phyloP scores from a whole-genome alignment of 768 basidiomycete genomes.

The Wakefieldia striispora region DNA sequence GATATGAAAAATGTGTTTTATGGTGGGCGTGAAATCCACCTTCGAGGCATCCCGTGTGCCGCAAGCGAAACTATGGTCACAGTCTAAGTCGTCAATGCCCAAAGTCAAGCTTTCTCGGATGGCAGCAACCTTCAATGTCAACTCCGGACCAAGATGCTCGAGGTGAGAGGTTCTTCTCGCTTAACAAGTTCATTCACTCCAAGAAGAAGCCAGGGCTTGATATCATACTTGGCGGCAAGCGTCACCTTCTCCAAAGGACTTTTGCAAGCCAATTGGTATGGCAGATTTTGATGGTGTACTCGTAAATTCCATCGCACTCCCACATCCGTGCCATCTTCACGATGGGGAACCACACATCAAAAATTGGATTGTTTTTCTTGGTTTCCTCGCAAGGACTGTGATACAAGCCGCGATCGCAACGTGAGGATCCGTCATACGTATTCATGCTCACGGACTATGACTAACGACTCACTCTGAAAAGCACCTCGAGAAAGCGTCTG shows the following conservation, averaged over 20 bases:
- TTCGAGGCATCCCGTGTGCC: neutral
- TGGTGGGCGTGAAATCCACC: constrained; percentile 16
- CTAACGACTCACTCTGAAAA: constrained; percentile 16
- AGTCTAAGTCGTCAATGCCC: neutral
- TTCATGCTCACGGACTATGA: neutral
- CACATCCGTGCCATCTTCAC: constrained; percentile 41
- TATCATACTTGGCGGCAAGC: constrained; percentile 30
- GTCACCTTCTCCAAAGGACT: constrained; percentile 26
- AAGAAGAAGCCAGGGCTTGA: constrained; percentile 34
- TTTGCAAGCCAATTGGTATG: constrained; percentile 8
- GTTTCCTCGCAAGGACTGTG: neutral
- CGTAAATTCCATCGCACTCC: constrained; percentile 32
- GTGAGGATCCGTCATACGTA: neutral
- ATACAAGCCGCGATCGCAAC: too few species aligned
- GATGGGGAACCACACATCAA: constrained; percentile 37
- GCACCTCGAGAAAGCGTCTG: constrained; percentile 21
- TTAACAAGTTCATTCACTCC: constrained; percentile 24
- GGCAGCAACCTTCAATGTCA: constrained; percentile 18
- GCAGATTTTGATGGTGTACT: constrained; percentile 31
- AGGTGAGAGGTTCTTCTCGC: constrained; percentile 19
- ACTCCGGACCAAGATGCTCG: constrained; percentile 13
- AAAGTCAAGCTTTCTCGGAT: constrained; percentile 20
- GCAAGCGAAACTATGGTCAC: neutral
- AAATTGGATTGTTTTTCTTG: neutral
- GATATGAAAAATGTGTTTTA: constrained; percentile 7